These are phyloP conservation scores for Lodderomyces elongisporus DNA, from an alignment of 1,139 yeast species.

Conservation along the genomic window DNA sequence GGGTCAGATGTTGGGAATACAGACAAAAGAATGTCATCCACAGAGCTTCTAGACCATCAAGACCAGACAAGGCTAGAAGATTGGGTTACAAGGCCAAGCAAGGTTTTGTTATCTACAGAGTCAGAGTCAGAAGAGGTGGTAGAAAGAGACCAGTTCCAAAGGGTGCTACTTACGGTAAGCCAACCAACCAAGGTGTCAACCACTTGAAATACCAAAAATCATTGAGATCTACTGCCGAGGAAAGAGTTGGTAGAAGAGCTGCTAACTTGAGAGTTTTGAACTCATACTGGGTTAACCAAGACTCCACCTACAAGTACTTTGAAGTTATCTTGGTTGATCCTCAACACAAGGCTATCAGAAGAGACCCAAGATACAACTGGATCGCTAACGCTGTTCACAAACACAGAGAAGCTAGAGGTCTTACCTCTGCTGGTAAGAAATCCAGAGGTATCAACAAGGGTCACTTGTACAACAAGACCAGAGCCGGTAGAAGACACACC, in stretches of 20 bases:
- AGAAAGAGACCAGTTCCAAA: constrained; percentile 99
- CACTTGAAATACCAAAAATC: constrained; percentile 99
- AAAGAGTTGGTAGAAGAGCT: constrained; percentile 99
- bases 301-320: constrained; percentile 98
- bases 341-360: constrained; percentile 97
- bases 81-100: constrained; percentile 99
- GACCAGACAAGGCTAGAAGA: constrained; percentile 99
- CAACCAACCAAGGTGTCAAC: constrained; percentile 99
- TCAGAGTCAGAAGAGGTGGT: constrained; percentile 99
- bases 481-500: constrained; percentile 98
- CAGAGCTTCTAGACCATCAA: constrained; percentile 98
- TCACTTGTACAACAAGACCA: constrained; percentile 97
- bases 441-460: constrained; percentile 99
- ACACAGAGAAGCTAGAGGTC: constrained; percentile 99
- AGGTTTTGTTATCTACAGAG: constrained; percentile 97
- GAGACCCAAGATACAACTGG: constrained; percentile 99
- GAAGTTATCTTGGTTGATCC: constrained; percentile 98
- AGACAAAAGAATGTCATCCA: constrained; percentile 98
- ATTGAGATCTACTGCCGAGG: constrained; percentile 97
- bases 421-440: constrained; percentile 96
- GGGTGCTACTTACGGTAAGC: constrained; percentile 99
- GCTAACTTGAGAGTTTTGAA: constrained; percentile 98
- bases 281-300: constrained; percentile 99
- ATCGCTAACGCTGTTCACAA: constrained; percentile 99
- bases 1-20: constrained; percentile 99